A percentile compares a stretch with the other conserved stretches of the same genome.
Conservation (phyloP, 768 basidiomycete species). For the Hemileccinum rubropunctum region DNA sequence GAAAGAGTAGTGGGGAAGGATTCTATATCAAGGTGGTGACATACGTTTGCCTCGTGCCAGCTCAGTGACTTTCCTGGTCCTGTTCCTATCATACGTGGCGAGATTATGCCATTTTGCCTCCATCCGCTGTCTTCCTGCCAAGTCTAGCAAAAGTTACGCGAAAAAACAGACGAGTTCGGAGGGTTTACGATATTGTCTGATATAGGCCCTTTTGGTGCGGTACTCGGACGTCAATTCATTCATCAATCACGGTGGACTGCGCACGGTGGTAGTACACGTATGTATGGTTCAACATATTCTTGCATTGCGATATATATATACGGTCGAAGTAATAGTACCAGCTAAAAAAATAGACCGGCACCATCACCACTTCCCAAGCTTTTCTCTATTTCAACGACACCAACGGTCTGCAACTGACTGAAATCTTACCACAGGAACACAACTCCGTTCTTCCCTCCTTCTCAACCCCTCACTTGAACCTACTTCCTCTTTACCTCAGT, state of each 20-base stretch:
- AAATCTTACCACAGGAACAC: constrained; percentile 9
- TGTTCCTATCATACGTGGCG: neutral
- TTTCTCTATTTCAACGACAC: constrained; percentile 14
- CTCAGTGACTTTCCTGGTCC: neutral
- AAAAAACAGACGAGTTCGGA: too few relatives aligned
- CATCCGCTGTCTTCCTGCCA: too few relatives aligned
- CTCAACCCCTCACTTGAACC: neutral
- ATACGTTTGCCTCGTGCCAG: neutral
- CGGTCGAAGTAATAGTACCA: constrained; percentile 21
- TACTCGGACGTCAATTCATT: too few relatives aligned
- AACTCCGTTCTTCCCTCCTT: constrained; percentile 1
- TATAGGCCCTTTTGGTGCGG: constrained; percentile 5
- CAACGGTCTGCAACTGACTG: constrained; percentile 1
- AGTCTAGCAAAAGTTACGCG: too few relatives aligned
- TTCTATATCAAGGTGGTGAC: neutral
- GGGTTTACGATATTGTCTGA: neutral
- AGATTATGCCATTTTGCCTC: neutral
- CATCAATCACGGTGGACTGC: neutral
- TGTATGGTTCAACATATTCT: constrained; percentile 25
- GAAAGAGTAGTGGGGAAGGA: neutral
- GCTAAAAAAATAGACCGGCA: constrained; percentile 23
- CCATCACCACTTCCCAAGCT: constrained; percentile 13
- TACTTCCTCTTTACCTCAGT: constrained; percentile 24
- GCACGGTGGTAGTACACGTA: constrained; percentile 5
- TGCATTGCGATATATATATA: constrained; percentile 34